Percentiles rank a stretch among this genome's conserved stretches.
These are phyloP conservation scores for Boletellus ananiceps DNA, from an alignment of 768 basidiomycete species.

Conservation along the genomic window DNA sequence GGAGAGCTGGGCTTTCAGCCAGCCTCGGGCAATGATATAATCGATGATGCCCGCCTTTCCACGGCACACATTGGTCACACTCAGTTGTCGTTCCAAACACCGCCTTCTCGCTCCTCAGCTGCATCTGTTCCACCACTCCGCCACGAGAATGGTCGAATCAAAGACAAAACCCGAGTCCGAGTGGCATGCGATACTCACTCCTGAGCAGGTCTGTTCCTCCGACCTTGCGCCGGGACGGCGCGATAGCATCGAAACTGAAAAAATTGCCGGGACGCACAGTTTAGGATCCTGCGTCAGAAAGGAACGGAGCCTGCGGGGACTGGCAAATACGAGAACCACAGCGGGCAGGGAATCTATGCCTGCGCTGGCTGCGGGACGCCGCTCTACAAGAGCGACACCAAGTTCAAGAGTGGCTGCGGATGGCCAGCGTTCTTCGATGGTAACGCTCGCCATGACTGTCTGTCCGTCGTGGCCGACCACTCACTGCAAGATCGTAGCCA, in stretches of 20 bases:
- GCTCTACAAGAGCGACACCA: conserved; percentile 83
- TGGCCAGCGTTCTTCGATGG: conserved; percentile 99
- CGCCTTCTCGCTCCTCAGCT: neutral
- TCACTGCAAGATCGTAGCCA: conserved; percentile 44
- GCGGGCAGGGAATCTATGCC: conserved; percentile 61
- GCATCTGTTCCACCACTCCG: conserved; percentile 5
- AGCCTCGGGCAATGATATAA: neutral
- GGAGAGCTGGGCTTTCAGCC: neutral
- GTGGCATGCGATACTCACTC: conserved; percentile 78
- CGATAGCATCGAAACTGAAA: neutral
- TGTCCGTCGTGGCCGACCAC: neutral
- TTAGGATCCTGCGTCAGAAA: conserved; percentile 79
- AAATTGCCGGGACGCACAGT: conserved; percentile 41
- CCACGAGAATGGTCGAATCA: conserved; percentile 17
- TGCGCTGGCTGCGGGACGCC: conserved; percentile 82
- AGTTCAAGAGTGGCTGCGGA: conserved; percentile 90
- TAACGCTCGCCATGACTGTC: conserved; percentile 25
- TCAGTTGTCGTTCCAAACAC: neutral
- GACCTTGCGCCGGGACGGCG: too few species aligned
- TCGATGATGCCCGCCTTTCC: neutral
- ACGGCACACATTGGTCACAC: neutral
- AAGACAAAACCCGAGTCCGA: conserved; percentile 61
- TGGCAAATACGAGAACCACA: conserved; percentile 74
- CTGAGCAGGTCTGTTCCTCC: conserved; percentile 64
- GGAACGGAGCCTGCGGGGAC: conserved; percentile 79